Evolutionary conservation across 2,329 filamentous ascomycete genomes (phyloP).

Genomic region (Trichoderma arundinaceum): DNA sequence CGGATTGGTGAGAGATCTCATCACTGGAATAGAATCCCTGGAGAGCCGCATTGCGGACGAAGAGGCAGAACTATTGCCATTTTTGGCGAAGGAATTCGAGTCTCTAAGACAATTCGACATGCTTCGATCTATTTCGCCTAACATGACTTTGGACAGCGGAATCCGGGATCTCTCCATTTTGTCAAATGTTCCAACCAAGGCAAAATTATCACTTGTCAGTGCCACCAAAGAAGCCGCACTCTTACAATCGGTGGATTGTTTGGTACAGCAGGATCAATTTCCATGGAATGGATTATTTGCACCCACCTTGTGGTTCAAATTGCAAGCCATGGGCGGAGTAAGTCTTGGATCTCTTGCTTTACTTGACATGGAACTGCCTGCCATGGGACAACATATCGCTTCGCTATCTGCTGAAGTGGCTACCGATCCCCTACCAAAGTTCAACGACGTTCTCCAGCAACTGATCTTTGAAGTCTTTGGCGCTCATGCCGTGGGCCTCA

Average conservation of each 20-base stretch:
- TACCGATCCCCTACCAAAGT: conserved; percentile 54
- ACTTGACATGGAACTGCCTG: conserved; percentile 68
- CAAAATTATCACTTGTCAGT: conserved; percentile 43
- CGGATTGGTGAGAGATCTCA: conserved; percentile 56
- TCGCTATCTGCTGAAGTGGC: conserved; percentile 56
- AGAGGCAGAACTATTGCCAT: conserved; percentile 52
- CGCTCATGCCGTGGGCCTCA: conserved; percentile 47
- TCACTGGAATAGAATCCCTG: conserved; percentile 57
- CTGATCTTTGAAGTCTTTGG: conserved; percentile 52
- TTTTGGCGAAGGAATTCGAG: conserved; percentile 62
- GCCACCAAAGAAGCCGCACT: conserved; percentile 46
- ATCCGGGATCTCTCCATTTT: conserved; percentile 47
- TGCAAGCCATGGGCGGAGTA: conserved; percentile 58
- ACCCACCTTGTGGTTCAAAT: conserved; percentile 59
- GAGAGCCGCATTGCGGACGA: conserved; percentile 54
- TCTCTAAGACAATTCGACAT: conserved; percentile 58
- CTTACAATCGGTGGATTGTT: conserved; percentile 55
- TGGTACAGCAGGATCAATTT: conserved; percentile 49
- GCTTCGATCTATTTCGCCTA: conserved; percentile 43
- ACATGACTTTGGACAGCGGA: not conserved
- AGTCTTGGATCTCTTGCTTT: conserved; percentile 65
- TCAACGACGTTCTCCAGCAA: conserved; percentile 56
- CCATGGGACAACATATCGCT: conserved; percentile 62
- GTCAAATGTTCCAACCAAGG: conserved; percentile 49
- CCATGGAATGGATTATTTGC: conserved; percentile 50